Base-by-base conservation (phyloP, 2,329 filamentous ascomycete genomes). In the Fusarium sp. region DNA sequence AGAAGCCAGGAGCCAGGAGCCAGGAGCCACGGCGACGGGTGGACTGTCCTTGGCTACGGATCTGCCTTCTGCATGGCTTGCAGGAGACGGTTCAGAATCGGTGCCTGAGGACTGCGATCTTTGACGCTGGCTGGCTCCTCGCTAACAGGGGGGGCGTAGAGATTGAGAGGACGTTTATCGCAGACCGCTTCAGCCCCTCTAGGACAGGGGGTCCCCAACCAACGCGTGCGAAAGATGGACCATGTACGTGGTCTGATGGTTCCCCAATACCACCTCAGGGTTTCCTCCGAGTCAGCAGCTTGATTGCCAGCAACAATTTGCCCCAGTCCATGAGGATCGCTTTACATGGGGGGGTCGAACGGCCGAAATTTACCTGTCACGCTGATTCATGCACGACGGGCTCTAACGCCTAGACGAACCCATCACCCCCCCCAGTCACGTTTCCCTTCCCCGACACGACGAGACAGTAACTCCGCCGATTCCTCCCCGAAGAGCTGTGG, bases 401-500 rank as follows among this genome's bases (percentile, higher is more conserved):
- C 54, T 33, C 34, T 27, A 33, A 46, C 23, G 27, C 38, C 14
- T 44, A 20, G 54, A 27, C 23, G 55, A 49, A 34, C 7, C 6
- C 7, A 31, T 10, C 4, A 31, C 4, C 13, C 7, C 62, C 62
- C 56, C 29, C 34, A 42, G 44, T 61, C 53, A 54, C 50, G 57
- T 36, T 57, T 58, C 40, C 36, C 20, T 58, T n/a, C 42, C 42
- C 42, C 5, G 14, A 49, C 42, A 49, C 42, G 23, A 46, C 42
- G 44, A 61, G 55, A 61, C 40, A 36, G 50, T 27, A 27, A 59
- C 56, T 62, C 56, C 44, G 56, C 56, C 53, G 44, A 65, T 36
- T 51, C 72, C 68, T 71, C 56, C 50, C 11, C 49, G 11, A 29
- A 27, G 59, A 65, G 71, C 68, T 74, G 73, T 75, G 73, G 74